Conservation (phyloP, 495 filamentous ascomycete species). For the Aspergillus homomorphus region DNA sequence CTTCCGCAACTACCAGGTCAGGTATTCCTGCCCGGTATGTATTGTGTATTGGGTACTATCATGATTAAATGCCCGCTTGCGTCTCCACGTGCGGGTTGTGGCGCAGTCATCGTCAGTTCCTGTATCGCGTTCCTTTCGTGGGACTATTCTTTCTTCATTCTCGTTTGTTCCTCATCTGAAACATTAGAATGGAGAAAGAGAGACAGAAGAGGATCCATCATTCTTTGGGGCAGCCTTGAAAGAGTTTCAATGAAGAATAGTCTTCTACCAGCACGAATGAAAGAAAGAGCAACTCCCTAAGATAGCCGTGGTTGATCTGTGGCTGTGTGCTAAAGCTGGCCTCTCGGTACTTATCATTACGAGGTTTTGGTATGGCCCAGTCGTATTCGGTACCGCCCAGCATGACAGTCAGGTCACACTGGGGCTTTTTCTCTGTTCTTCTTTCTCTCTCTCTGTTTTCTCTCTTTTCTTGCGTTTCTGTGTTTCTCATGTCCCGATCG, state of each 20-base stretch:
- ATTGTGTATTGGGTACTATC: neutral
- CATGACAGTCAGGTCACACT: constrained; percentile 8
- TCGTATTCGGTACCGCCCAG: constrained; percentile 11
- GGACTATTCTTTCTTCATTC: neutral
- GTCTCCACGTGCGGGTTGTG: neutral
- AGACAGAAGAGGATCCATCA: neutral
- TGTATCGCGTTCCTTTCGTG: neutral
- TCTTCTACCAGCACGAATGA: neutral
- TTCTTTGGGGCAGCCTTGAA: neutral
- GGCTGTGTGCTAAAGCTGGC: constrained; percentile 6
- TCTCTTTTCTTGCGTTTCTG: neutral
- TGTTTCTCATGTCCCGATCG: constrained; percentile 9
- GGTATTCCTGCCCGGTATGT: neutral
- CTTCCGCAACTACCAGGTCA: neutral
- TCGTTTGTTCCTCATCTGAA: neutral
- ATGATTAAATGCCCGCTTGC: neutral
- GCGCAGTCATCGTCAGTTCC: neutral
- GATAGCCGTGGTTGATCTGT: neutral
- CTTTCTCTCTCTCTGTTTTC: neutral
- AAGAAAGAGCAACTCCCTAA: neutral
- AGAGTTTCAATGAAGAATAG: neutral
- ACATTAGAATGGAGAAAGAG: neutral
- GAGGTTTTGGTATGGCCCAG: neutral
- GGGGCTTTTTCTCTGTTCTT: constrained; percentile 7
- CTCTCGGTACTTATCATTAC: neutral